Evolutionary conservation across 768 basidiomycete species (phyloP).

Genomic region (Auriscalpium orientale): DNA sequence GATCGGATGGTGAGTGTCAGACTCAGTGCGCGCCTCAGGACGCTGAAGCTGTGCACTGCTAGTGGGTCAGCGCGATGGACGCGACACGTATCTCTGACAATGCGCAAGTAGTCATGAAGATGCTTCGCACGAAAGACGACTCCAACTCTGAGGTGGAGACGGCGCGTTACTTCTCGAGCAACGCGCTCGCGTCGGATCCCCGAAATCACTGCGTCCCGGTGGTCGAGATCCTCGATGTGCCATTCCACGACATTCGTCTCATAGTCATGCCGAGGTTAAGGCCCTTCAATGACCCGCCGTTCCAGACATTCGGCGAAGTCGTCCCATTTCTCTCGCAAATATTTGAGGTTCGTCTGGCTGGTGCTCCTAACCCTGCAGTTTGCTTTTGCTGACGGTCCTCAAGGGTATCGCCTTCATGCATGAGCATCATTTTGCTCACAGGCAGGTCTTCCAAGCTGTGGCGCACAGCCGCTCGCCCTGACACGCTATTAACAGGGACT

Average conservation of each 20-base stretch:
- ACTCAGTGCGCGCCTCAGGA: no score
- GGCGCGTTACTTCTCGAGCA: neutral
- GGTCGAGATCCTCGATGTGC: constrained; percentile 13
- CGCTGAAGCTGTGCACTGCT: no score
- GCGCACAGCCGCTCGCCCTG: no score
- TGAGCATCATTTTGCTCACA: neutral
- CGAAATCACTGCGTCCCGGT: constrained; percentile 20
- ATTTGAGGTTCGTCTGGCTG: constrained; percentile 21
- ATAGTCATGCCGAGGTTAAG: constrained; percentile 29
- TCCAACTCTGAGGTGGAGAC: neutral
- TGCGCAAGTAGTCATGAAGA: neutral
- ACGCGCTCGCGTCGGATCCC: constrained; percentile 16
- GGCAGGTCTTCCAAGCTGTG: neutral
- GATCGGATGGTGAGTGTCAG: no score
- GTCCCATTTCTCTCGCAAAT: constrained; percentile 25
- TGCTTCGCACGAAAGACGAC: no score
- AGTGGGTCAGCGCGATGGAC: neutral
- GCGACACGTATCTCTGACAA: neutral
- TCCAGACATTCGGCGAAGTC: constrained; percentile 27
- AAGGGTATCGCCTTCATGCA: neutral
- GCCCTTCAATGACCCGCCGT: constrained; percentile 18
- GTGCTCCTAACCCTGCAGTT: no score
- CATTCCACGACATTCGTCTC: constrained; percentile 7
- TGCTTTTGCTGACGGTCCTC: neutral
- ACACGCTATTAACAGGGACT: neutral